Percentiles rank a stretch among this genome's conserved stretches.
Evolutionary conservation across 352 stramenopile species (phyloP).

Genomic region (Globisporangium nodosum): DNA sequence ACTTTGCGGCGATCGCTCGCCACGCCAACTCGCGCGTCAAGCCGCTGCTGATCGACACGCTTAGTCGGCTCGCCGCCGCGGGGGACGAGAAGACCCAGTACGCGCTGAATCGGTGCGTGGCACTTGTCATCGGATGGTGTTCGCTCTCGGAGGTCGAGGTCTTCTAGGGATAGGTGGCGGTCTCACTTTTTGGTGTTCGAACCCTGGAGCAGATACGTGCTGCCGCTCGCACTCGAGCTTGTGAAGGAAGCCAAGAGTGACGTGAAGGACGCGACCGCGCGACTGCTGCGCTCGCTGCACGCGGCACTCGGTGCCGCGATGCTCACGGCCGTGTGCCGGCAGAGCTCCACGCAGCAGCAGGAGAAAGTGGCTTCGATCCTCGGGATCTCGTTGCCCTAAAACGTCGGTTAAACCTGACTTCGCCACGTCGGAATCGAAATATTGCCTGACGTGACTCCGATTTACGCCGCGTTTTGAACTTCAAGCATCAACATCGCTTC

Average conservation of each 20-base stretch:
- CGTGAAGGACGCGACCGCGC: constrained; percentile 49
- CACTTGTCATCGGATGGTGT: background rate
- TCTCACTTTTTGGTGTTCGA: background rate
- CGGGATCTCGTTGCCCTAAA: constrained; percentile 13
- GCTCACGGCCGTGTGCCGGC: constrained; percentile 27
- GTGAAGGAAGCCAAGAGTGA: constrained; percentile 75
- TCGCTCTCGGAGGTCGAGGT: background rate
- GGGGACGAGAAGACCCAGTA: constrained; percentile 51
- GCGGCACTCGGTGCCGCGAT: constrained; percentile 18
- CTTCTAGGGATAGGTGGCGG: background rate
- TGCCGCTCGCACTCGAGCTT: constrained; percentile 61
- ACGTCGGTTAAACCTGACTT: background rate
- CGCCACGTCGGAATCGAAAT: background rate
- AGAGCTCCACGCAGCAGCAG: constrained; percentile 52
- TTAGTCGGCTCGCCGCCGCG: constrained; percentile 28
- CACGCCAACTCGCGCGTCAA: constrained; percentile 56
- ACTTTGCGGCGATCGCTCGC: constrained; percentile 40
- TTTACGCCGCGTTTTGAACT: background rate
- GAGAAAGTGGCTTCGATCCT: constrained; percentile 45
- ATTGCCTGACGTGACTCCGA: background rate
- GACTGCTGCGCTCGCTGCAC: constrained; percentile 30
- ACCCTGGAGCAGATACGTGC: constrained; percentile 35
- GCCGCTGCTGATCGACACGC: constrained; percentile 45
- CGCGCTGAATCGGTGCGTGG: constrained; percentile 33
- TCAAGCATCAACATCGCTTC: too few species aligned